Conservation (phyloP, 257 asterid species). For the Primulina tabacum region DNA sequence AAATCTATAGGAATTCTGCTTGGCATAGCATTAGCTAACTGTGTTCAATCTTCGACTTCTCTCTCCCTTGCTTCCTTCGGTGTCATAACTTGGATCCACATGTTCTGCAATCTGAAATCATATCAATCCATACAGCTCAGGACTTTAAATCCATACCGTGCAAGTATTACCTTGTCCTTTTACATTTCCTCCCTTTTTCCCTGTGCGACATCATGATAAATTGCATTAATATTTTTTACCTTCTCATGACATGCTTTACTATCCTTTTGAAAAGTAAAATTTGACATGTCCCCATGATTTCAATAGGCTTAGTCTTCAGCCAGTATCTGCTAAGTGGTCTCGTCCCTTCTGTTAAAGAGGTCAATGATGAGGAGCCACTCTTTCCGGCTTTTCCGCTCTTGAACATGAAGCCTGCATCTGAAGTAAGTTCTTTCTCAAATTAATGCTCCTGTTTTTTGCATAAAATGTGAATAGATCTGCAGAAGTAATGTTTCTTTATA, state of each 20-base stretch:
- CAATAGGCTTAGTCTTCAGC: conserved; percentile 83
- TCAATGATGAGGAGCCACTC: conserved; percentile 86
- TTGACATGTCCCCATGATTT: conserved; percentile 19
- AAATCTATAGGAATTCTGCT: conserved; percentile 85
- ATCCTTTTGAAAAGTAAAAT: conserved; percentile 11
- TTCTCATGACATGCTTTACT: conserved; percentile 15
- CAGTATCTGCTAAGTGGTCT: conserved; percentile 94
- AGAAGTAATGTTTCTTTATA: conserved; percentile 5
- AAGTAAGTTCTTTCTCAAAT: conserved; percentile 34
- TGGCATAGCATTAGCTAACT: conserved; percentile 83
- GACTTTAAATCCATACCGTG: conserved; percentile 97
- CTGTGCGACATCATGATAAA: neutral
- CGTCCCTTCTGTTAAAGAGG: conserved; percentile 93
- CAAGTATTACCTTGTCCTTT: conserved; percentile 57
- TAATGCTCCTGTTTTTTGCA: conserved; percentile 13
- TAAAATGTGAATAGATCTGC: conserved; percentile 18
- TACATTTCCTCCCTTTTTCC: conserved; percentile 3
- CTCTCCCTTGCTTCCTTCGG: conserved; percentile 87
- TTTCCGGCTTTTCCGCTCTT: conserved; percentile 75
- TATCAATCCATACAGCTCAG: conserved; percentile 95
- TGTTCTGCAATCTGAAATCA: conserved; percentile 97
- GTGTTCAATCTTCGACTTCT: conserved; percentile 76
- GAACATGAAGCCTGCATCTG: conserved; percentile 56
- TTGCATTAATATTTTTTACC: conserved; percentile 1
- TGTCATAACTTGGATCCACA: conserved; percentile 84